Evolutionary conservation across 257 asterid species (phyloP).

Genomic region (Nicotiana noctiflora): DNA sequence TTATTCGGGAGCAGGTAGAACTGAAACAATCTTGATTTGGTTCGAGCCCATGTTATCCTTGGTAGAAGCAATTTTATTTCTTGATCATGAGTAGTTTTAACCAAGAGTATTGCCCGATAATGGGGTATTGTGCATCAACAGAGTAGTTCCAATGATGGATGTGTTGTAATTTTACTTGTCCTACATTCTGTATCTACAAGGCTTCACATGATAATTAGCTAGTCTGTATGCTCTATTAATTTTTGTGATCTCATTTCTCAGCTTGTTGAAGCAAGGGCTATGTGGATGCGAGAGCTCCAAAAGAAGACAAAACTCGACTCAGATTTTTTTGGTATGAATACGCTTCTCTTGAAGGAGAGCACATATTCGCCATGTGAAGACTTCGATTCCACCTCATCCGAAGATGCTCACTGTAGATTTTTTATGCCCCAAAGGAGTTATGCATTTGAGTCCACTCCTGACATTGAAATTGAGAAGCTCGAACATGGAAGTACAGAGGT

Average conservation of each 20-base stretch:
- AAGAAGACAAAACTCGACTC: constrained; percentile 54
- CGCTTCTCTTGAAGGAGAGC: constrained; percentile 35
- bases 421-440: constrained; percentile 22
- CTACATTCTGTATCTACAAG: background rate
- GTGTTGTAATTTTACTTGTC: background rate
- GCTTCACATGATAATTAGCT: background rate
- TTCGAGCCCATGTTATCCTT: background rate
- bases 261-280: constrained; percentile 68
- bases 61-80: background rate
- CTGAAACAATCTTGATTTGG: background rate
- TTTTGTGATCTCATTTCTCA: constrained; percentile 20
- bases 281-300: constrained; percentile 93
- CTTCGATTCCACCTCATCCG: constrained; percentile 22
- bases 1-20: background rate
- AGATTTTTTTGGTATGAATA: constrained; percentile 40
- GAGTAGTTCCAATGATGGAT: background rate
- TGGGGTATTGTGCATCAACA: background rate
- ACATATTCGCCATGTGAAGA: constrained; percentile 35
- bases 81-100: background rate
- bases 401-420: constrained; percentile 29
- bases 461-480: constrained; percentile 44
- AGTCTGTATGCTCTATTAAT: background rate
- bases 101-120: background rate
- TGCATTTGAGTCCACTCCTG: constrained; percentile 25
- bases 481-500: constrained; percentile 35